Evolutionary conservation across 2,329 filamentous ascomycete species (phyloP), one percentile per base, ranked within the genome.

Genomic region (Verticillium nubilum): DNA sequence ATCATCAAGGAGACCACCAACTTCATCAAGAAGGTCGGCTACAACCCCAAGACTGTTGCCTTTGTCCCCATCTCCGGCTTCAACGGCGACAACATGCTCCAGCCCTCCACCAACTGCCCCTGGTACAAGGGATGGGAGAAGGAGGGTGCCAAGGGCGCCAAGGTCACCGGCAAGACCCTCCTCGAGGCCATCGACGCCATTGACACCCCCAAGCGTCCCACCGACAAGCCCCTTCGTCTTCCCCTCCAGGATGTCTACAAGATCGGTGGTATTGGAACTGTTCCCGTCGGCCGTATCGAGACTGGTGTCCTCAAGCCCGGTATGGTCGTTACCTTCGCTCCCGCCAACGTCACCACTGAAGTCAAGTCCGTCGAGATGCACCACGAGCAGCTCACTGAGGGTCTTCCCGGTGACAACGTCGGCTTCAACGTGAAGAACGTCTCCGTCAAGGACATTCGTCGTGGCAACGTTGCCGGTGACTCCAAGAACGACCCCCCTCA

Each of bases 351-450:
- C 80, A 98, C 95, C 89, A 98, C 95, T 87, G 95, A 99, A 91
- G 95, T 98, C 88, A 99, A 99, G 92, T 98, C 94, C 81, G 95
- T 99, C 75, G 95, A 99, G 87, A 99, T 99, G 95, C 94, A 97
- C 89, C 94, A 98, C 92, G 92, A 97, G 87, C 93, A 97, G 90
- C 93, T 99, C 72, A 65, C 78, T 68, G 89, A 97, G 87, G 95
- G 95, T 91, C 76, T 91, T 69, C 95, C 95, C 76, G 95, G 95
- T 89, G 95, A 99, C 91, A 99, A 99, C 87, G 95, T 99, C 80
- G 95, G 95, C 74, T 99, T 99, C 93, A 99, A 99, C 91, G 94
- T 99, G 85, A 99, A 99, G 93, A 99, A 99, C 95, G 95, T 99
- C 76, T 98, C 95, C 81, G 95, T 99, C 85, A 99, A 99, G 93